These are phyloP conservation scores for Brassica nigra DNA, from an alignment of 345 rosid genomes.

Conservation along the genomic window DNA sequence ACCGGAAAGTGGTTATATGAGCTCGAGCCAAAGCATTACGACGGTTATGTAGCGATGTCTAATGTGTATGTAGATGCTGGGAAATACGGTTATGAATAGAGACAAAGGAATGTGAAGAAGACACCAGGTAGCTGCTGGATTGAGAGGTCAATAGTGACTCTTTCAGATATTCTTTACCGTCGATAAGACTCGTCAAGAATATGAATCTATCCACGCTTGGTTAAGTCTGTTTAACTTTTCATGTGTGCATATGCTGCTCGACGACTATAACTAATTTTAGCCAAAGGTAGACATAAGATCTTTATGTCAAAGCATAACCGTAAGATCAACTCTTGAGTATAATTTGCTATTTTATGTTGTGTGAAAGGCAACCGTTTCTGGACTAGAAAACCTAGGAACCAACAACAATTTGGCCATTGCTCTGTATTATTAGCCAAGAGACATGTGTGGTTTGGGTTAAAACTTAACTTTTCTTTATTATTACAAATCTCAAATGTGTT, in stretches of 20 bases:
- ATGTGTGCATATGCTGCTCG: conserved; percentile 29
- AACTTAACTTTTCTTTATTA: conserved; percentile 16
- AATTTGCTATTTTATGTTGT: conserved; percentile 24
- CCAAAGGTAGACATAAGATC: neutral
- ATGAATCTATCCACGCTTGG: conserved; percentile 34
- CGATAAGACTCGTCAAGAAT: conserved; percentile 45
- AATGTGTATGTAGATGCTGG: conserved; percentile 51
- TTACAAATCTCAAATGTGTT: conserved; percentile 39
- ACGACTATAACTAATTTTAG: conserved; percentile 25
- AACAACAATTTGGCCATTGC: neutral
- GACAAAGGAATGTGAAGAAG: conserved; percentile 49
- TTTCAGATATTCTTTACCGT: conserved; percentile 42
- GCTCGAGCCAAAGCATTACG: conserved; percentile 52
- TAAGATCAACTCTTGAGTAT: neutral
- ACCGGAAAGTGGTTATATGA: conserved; percentile 40
- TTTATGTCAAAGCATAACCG: neutral
- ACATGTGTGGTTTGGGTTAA: conserved; percentile 1
- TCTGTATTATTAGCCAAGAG: neutral
- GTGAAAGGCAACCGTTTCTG: conserved; percentile 16
- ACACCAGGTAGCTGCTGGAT: conserved; percentile 57
- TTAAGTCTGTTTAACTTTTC: conserved; percentile 42
- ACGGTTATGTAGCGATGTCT: conserved; percentile 53
- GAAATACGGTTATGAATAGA: conserved; percentile 48
- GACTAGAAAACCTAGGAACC: conserved; percentile 24
- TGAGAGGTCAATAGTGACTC: conserved; percentile 38